Evolutionary conservation across 73 alveolate genomes (phyloP), one percentile per base, ranked within the genome.

Genomic region (Uronychia binucleata): DNA sequence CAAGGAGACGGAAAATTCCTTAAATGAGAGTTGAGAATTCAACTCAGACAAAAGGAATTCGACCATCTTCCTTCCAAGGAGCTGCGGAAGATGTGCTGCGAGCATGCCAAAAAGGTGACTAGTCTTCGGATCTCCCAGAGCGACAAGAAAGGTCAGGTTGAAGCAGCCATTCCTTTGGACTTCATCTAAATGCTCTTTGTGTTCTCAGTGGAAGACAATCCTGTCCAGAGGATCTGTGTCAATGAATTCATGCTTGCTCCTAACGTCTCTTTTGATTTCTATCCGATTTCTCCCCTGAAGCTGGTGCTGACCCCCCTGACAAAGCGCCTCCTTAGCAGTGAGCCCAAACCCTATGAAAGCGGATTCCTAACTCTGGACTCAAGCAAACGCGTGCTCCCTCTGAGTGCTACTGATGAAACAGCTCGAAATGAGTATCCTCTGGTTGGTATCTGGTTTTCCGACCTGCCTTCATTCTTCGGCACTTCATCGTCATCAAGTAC

Each of bases 241-340:
- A 46, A 46, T 46, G 67, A 46, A 46, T 46, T 46, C 67, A 46
- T 46, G 67, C 67, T 46, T 5, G 26, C 34, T 5, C 84, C 84
- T 1, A 77, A 77, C 75, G 34, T 77, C 1, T 30, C 84, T 8
- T 77, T 30, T 32, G 84, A 77, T 77, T 77, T 77, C 34, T 77
- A 77, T 77, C 59, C 84, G 32, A 77, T 77, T 30, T 30, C 31
- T 5, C 84, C 84, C 67, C 19, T 46, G 67, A 46, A 46, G 19
- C 19, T 46, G 67, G 67, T 46, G 5, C 19, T 5, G n/a, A 46
- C 67, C 19, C 19, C 67, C 19, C 67, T 46, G 19, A 46, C 67
- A 46, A 46, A 46, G 67, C 67, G 19, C 67, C 67, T 46, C 19
- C 67, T 46, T 46, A 46, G 67, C 67, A 46, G 67, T 46, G 67